Evolutionary conservation across 225 moss, liverwort and hornwort genomes (phyloP), one percentile per base, ranked within the genome.

Genomic region (Thuidium tamariscinum): DNA sequence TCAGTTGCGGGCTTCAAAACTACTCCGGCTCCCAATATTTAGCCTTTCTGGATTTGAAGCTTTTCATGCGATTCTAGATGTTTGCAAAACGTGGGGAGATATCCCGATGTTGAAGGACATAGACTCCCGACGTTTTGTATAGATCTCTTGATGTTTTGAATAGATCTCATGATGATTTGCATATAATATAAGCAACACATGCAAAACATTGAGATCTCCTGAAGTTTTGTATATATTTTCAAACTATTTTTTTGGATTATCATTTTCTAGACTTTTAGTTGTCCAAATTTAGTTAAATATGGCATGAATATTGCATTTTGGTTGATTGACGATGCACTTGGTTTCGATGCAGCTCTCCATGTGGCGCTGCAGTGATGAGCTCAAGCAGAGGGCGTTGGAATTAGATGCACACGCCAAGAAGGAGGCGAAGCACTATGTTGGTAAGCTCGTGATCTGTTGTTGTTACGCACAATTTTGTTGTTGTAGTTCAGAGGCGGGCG

Each of bases 311-410:
- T 27, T 20, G 13, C 39, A 17, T 37, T 55, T 41, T 14, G 59
- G 44, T 42, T 88, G 51, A 66, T 25, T 80, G 79, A 77, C 37
- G 18, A 59, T 82, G 65, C n/a, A 13, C 34, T 74, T 44, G 63
- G 79, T 63, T 76, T 86, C 81, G 37, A 74, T 85, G 85, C 90
- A 93, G 94, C 82, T 94, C 79, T 93, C 94, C 29, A 95, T 95
- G 94, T 95, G 94, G 94, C 94, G 94, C 46, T 95, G 94, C 77
- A 95, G 90, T 82, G 94, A 93, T 74, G 94, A 95, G 89, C 92
- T 95, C 21, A 91, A 89, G 44, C 86, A 87, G 86, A 92, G 94
- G 82, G 93, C 65, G 19, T 60, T 89, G 44, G 88, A 76, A 32
- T 81, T 93, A 79, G 92, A 93, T 56, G 75, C 92, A 30, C 84